phyloP scores from a whole-genome alignment of 345 rosid genomes.

The Populus pruinosa region DNA sequence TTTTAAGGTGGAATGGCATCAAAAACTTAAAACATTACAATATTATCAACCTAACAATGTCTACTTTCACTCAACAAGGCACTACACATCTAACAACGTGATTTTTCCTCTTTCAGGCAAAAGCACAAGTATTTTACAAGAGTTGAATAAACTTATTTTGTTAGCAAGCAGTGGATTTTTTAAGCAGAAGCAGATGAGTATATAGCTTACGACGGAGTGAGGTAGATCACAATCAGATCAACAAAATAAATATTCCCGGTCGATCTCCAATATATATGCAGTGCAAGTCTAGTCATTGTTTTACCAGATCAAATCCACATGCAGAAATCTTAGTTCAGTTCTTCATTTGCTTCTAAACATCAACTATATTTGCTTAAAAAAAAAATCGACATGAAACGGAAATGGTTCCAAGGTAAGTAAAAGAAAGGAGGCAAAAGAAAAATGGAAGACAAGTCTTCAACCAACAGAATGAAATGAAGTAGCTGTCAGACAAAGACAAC shows the following conservation, averaged over 20 bases:
- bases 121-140: not conserved
- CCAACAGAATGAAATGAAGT: not conserved
- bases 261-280: not conserved
- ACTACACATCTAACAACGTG: not conserved
- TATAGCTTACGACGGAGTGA: not conserved
- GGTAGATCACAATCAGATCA: not conserved
- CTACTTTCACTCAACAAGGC: not conserved
- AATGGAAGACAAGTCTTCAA: not conserved
- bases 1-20: not conserved
- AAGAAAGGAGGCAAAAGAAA: not conserved
- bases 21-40: not conserved
- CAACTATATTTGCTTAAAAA: too few relatives aligned
- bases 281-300: too few relatives aligned
- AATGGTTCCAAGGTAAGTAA: not conserved
- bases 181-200: not conserved
- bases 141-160: not conserved
- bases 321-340: too few relatives aligned
- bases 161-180: not conserved
- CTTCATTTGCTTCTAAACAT: too few relatives aligned
- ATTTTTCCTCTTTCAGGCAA: not conserved
- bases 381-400: not conserved
- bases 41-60: not conserved
- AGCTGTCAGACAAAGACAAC: not conserved
- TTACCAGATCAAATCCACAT: too few relatives aligned
- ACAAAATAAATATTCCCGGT: not conserved